A percentile compares a stretch with the other conserved stretches of the same genome.
phyloP scores from a whole-genome alignment of 2,329 filamentous ascomycete species.

The Tolypocladium ophioglossoides region DNA sequence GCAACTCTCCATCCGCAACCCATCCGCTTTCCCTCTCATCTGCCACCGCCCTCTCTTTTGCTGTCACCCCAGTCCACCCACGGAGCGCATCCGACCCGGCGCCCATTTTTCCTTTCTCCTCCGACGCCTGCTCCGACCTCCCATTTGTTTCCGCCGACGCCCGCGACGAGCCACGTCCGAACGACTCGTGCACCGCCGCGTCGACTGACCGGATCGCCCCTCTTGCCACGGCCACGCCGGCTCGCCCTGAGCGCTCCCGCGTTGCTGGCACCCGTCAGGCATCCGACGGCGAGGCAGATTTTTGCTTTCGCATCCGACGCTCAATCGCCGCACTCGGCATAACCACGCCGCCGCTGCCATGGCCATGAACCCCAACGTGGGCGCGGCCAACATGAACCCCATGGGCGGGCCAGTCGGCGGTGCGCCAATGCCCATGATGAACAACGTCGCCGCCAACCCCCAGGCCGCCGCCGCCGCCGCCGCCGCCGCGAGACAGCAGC shows the following conservation, averaged over 20 bases:
- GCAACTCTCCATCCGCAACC: constrained; percentile 1
- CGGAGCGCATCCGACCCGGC: constrained; percentile 2
- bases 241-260: constrained; percentile 17
- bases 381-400: constrained; percentile 60
- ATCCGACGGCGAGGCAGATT: constrained; percentile 2
- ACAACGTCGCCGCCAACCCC: constrained; percentile 36
- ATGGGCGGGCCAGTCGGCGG: constrained; percentile 58
- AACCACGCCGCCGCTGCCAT: constrained; percentile 10
- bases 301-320: constrained; percentile 15
- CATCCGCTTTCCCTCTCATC: constrained; percentile 5
- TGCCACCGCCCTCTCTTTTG: constrained; percentile 2
- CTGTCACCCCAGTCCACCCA: constrained; percentile 5
- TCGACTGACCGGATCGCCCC: constrained; percentile 6
- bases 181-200: constrained; percentile 2
- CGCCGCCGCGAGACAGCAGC: constrained; percentile 25
- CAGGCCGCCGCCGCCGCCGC: constrained; percentile 20
- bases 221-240: constrained; percentile 21
- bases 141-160: constrained; percentile 3
- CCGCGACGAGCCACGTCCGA: constrained; percentile 5
- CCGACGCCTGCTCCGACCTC: constrained; percentile 1
- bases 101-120: background rate
- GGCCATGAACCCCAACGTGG: constrained; percentile 48
- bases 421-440: constrained; percentile 55
- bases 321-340: constrained; percentile 9
- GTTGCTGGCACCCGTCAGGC: constrained; percentile 13